Base-by-base conservation (phyloP, 441 rosid species). In the Eutrema salsugineum region DNA sequence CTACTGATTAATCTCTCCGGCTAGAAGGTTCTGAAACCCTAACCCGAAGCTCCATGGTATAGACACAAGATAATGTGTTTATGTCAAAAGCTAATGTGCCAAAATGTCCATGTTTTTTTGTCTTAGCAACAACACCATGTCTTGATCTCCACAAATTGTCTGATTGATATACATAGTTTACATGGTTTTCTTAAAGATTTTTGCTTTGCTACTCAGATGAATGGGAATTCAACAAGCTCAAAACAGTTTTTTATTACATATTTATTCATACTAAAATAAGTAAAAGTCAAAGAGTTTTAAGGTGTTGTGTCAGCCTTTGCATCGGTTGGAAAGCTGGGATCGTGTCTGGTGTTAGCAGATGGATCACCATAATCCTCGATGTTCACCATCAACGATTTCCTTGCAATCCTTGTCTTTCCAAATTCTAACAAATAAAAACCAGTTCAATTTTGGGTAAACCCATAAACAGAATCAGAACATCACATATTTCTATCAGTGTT, bases 291-390 rank as follows among this genome's bases (percentile, higher is more conserved):
- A 51, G 44, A 16, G 40, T 14, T 15, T 30, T 60, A 74, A 60
- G 73, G 73, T 32, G 40, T 50, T 67, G 73, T 43, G 15, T 51
- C 39, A 27, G 71, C 49, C 27, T 66, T n/a, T 51, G 60, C 50
- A n/a, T 38, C 39, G 48, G 61, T 39, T 5, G 71, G 71, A 39
- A 66, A 48, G 38, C 49, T 38, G 27, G 71, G 71, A 51, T 66
- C 61, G 50, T 66, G 71, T 40, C 49, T 66, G 39, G 38, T 24
- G 49, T 66, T 66, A 38, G 71, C 71, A 24, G 71, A 66, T 36
- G 71, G 71, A 40, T 66, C 71, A 15, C 28, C 28, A 40, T 66
- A 66, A 27, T 66, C 71, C 49, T 66, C 60, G 5, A 39, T 51
- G 61, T 19, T 38, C 71, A 39, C 50, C 48, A 51, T 39, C 30